Conservation (phyloP, 371 early-diverging fungal genomes). For the Mucor circinelloides region DNA sequence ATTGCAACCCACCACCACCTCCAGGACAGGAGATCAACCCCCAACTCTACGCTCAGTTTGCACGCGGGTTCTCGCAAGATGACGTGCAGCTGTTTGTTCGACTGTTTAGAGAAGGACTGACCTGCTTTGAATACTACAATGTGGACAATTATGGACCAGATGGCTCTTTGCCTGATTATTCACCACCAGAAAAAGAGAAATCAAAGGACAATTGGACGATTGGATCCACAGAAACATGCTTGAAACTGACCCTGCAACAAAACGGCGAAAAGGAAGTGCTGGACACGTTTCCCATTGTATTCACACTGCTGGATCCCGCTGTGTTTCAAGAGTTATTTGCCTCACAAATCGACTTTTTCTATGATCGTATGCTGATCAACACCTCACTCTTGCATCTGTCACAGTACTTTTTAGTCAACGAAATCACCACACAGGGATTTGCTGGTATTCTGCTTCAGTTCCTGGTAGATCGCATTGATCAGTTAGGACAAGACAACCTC, state of each 20-base stretch:
- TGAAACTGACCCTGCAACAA: constrained; percentile 62
- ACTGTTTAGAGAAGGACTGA: constrained; percentile 84
- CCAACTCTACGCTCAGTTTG: constrained; percentile 47
- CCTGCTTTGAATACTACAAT: constrained; percentile 86
- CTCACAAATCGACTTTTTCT: constrained; percentile 85
- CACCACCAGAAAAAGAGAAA: constrained; percentile 15
- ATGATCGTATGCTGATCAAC: constrained; percentile 82
- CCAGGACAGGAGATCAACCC: constrained; percentile 35
- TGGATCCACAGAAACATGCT: constrained; percentile 35
- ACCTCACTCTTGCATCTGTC: constrained; percentile 83
- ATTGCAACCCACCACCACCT: constrained; percentile 69
- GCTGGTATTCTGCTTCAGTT: constrained; percentile 79
- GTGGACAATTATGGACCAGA: constrained; percentile 72
- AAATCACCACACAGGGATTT: constrained; percentile 77
- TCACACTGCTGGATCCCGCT: constrained; percentile 86
- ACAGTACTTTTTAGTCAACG: constrained; percentile 87
- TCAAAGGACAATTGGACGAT: constrained; percentile 36
- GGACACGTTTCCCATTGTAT: constrained; percentile 90
- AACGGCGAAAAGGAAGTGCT: constrained; percentile 82
- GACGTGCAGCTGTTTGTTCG: constrained; percentile 70
- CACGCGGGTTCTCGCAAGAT: constrained; percentile 70
- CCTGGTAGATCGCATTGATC: constrained; percentile 82
- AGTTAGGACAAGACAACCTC: constrained; percentile 79
- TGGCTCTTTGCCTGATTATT: constrained; percentile 38
- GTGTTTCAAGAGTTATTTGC: constrained; percentile 95